Conservation (phyloP, 495 filamentous ascomycete genomes). For the Eremomyces bilateralis region DNA sequence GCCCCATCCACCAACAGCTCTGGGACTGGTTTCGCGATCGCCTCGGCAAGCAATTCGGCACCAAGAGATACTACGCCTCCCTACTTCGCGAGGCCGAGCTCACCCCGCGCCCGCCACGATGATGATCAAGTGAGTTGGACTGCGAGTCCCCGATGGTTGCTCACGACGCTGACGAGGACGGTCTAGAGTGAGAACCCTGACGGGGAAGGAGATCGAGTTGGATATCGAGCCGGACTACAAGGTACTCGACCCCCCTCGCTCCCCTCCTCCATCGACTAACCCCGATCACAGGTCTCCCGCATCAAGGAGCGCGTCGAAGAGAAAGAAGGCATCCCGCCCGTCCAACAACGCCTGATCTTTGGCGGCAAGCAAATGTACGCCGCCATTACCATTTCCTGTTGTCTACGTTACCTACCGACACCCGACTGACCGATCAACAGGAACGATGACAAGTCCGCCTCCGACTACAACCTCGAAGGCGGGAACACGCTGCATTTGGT, state of each 20-base stretch:
- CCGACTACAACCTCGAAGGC: slow-evolving; percentile 73
- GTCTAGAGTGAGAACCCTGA: slow-evolving; percentile 89
- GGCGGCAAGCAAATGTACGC: slow-evolving; percentile 96
- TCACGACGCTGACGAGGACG: no score
- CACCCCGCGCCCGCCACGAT: no score
- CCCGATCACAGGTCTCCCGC: slow-evolving; percentile 43
- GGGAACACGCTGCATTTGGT: slow-evolving; percentile 91
- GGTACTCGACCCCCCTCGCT: slow-evolving; percentile 23
- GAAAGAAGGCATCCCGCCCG: slow-evolving; percentile 94
- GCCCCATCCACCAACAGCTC: no score
- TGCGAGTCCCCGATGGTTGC: no score
- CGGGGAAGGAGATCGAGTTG: slow-evolving; percentile 95
- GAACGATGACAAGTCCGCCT: slow-evolving; percentile 74
- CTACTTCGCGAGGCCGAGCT: no score
- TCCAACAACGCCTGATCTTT: slow-evolving; percentile 89
- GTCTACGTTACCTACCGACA: no score
- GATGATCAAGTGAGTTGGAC: no score
- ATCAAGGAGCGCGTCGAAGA: slow-evolving; percentile 99
- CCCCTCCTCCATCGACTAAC: not conserved
- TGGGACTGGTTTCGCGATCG: no score
- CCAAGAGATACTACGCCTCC: no score
- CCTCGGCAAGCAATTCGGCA: no score
- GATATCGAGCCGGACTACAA: slow-evolving; percentile 89
- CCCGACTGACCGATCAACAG: slow-evolving; percentile 23
- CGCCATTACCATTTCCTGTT: no score